Base-by-base conservation (phyloP, 2,329 filamentous ascomycete species). In the Pleoardoris graminearum region DNA sequence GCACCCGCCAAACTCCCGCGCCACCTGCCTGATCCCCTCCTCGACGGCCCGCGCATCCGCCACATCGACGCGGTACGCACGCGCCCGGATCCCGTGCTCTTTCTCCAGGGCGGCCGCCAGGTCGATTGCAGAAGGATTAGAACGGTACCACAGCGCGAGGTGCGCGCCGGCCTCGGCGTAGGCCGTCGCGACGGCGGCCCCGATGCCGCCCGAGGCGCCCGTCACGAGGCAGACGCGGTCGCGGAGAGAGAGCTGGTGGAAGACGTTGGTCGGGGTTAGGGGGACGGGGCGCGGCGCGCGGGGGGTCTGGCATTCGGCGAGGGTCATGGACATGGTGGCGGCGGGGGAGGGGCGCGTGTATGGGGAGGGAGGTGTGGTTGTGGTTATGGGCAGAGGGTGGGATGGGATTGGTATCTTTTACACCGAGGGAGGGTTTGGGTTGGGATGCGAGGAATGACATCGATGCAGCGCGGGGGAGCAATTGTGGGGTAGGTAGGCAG, bases 1-100 rank as follows among this genome's bases (percentile, higher is more conserved):
- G 59, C 87, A 78, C 70, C 82, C 78, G 65, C 84, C 83, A 61
- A 91, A 91, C 63, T 92, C 89, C 51, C 78, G 75, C 62, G 86
- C 77, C 22, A 86, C 89, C 55, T 79, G 75, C 63, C 83, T 75
- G 36, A 86, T 81, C n/a, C 80, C 76, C 39, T 76, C 71, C 58
- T 86, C 80, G 16, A 85, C 74, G 59, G 77, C 73, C 56, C 80
- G 69, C 12, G 82, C 78, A 60, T 75, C 75, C 47, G 78, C 77
- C 71, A 80, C 82, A 65, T 85, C 75, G 69, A 80, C 80, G 72
- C 85, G 83, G 79, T 87, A 88, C 33, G 84, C 82, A 73, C 85
- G 85, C 63, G 77, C 77, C 71, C 84, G 84, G 68, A 86, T 74
- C 51, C 27, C 27, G 17, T 27, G 25, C 17, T 43, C 41, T 22